Base-by-base conservation (phyloP, 2,329 filamentous ascomycete genomes). In the Cyphellophora europaea region DNA sequence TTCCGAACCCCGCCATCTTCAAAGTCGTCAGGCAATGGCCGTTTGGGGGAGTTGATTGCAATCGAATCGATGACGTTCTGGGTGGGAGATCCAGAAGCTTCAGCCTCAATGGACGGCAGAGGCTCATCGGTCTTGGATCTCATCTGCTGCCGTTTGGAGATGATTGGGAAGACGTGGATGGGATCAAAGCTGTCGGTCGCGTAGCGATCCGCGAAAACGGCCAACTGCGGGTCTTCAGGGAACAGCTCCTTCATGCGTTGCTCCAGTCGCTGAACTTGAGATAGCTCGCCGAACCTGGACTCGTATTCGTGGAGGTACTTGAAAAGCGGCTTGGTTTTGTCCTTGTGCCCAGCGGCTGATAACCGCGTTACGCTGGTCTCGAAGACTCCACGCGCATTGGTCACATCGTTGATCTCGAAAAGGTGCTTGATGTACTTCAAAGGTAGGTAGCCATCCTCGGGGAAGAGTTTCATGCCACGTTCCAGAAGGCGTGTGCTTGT, bases 401-500 rank as follows among this genome's bases (percentile, higher is more conserved):
- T 94, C 31, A 87, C 80, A 58, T 98, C 91, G 49, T 93, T 89
- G 54, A 84, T 86, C 10, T 83, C 81, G 50, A 96, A 82, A 40
- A 98, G 66, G 58, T 94, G 91, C 63, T 94, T 95, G 50, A 98
- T 70, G 57, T 98, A 96, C 58, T 96, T 88, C 33, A 98, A 72
- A 44, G 93, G 86, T 60, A 96, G 96, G 38, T 78, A 72, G 56
- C 94, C 88, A 51, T 96, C 89, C 32, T 93, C 85, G 0, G 89
- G 89, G 53, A 96, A 98, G 10, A 98, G 68, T 53, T 86, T 91
- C 44, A 89, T 79, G 13, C 91, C 91, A 30, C 89, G 82, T 55
- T 98, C 91, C 48, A 96, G 93, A 41, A 98, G 96, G 62, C 91
- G 95, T 28, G 82, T 84, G 2, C 88, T 89, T 1, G 91, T 85